phyloP scores from a whole-genome alignment of 345 rosid species.

The Lepidium aucheri region DNA sequence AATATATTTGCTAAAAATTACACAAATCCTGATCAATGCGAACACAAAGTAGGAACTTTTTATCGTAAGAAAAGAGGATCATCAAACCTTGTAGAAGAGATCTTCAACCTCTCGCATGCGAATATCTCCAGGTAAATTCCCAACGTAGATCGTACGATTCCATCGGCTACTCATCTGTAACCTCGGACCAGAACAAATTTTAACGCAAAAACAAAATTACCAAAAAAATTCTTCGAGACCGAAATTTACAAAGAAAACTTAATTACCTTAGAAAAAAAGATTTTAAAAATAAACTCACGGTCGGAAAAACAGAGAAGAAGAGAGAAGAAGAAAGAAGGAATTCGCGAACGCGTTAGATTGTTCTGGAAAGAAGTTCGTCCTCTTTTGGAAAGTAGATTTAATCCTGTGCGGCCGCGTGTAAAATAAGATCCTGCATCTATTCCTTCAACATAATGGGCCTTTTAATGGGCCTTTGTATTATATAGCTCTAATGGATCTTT shows the following conservation, averaged over 20 bases:
- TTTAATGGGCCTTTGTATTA: background rate
- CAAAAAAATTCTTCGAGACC: background rate
- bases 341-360: slow-evolving; percentile 11
- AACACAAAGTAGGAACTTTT: background rate
- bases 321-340: background rate
- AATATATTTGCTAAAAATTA: too few species aligned
- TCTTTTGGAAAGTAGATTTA: background rate
- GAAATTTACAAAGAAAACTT: background rate
- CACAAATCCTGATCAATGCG: background rate
- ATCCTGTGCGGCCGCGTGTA: background rate
- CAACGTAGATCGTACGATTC: slow-evolving; percentile 81
- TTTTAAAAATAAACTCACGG: background rate
- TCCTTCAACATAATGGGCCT: too few species aligned
- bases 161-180: slow-evolving; percentile 69
- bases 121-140: slow-evolving; percentile 93
- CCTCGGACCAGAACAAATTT: background rate
- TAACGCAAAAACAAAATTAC: background rate
- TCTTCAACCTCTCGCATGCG: slow-evolving; percentile 87
- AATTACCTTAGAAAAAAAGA: background rate
- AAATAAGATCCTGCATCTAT: background rate
- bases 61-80: background rate
- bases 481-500: background rate
- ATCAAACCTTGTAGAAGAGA: slow-evolving; percentile 70
- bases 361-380: slow-evolving; percentile 16
- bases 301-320: background rate